phyloP scores from a whole-genome alignment of 768 basidiomycete genomes.

The Macrolepiota dolichaula region DNA sequence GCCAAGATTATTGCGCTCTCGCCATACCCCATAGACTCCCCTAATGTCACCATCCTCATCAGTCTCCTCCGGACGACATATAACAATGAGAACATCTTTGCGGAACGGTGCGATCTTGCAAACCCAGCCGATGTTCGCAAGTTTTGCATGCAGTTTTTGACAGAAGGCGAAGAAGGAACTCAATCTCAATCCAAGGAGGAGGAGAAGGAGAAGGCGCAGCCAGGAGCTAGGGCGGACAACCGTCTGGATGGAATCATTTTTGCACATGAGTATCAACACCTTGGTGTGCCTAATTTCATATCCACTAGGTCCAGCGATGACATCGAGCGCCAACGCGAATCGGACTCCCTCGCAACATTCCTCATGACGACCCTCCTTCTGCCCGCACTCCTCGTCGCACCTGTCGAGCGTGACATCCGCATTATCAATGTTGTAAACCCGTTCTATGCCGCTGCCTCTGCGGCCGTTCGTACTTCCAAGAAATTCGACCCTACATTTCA shows the following conservation, averaged over 20 bases:
- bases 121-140: slow-evolving; percentile 63
- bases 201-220: neutral
- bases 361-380: slow-evolving; percentile 76
- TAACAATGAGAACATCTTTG: slow-evolving; percentile 74
- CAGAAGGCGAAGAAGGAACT: slow-evolving; percentile 16
- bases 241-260: slow-evolving; percentile 79
- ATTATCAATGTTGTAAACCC: slow-evolving; percentile 85
- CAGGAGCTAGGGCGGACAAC: slow-evolving; percentile 32
- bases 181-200: neutral
- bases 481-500: neutral
- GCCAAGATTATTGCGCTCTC: slow-evolving; percentile 79
- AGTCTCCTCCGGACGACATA: slow-evolving; percentile 64
- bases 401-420: slow-evolving; percentile 88
- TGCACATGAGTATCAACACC: slow-evolving; percentile 70
- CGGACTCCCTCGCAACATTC: slow-evolving; percentile 66
- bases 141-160: slow-evolving; percentile 69
- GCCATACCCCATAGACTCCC: slow-evolving; percentile 50
- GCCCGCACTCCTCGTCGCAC: slow-evolving; percentile 76
- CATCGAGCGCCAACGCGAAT: slow-evolving; percentile 38
- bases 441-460: slow-evolving; percentile 80
- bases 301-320: neutral
- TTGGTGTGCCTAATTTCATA: slow-evolving; percentile 43
- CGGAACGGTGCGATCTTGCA: slow-evolving; percentile 71
- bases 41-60: slow-evolving; percentile 56
- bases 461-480: slow-evolving; percentile 24